Percentiles rank a stretch among this genome's conserved stretches.
Conservation (phyloP, 176 grass and related monocot genomes). For the Tillandsia fasciculata region DNA sequence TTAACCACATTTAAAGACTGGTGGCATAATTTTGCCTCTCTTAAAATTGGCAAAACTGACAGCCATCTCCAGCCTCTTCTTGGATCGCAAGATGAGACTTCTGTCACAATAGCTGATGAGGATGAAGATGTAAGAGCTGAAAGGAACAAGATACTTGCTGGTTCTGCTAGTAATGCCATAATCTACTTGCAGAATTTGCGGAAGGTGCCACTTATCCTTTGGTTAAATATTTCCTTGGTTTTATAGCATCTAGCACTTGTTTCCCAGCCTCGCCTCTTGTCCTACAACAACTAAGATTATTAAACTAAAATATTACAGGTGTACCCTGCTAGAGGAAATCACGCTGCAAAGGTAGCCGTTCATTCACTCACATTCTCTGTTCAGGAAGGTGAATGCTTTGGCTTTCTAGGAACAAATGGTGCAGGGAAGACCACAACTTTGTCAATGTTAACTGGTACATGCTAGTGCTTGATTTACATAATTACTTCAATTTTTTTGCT, state of each 20-base stretch:
- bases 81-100: conserved; percentile 5
- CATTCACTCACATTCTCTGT: conserved; percentile 35
- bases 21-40: conserved; percentile 17
- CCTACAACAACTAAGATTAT: neutral
- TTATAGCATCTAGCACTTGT: neutral
- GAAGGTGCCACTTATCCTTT: conserved; percentile 23
- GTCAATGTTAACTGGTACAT: conserved; percentile 46
- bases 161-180: conserved; percentile 31
- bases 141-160: conserved; percentile 28
- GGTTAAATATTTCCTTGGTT: neutral
- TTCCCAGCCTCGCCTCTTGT: neutral
- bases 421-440: conserved; percentile 49
- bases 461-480: neutral
- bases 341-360: conserved; percentile 32
- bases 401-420: conserved; percentile 47
- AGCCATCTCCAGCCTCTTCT: conserved; percentile 30
- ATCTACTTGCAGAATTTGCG: conserved; percentile 32
- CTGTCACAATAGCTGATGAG: conserved; percentile 22
- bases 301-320: conserved; percentile 21
- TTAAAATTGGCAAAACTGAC: conserved; percentile 10
- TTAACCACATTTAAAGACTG: conserved; percentile 16
- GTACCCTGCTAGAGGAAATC: conserved; percentile 26
- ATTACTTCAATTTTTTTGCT: neutral
- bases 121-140: conserved; percentile 40
- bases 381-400: conserved; percentile 45